Evolutionary conservation across 352 stramenopile species (phyloP).

Genomic region (Globisporangium megalacanthum): DNA sequence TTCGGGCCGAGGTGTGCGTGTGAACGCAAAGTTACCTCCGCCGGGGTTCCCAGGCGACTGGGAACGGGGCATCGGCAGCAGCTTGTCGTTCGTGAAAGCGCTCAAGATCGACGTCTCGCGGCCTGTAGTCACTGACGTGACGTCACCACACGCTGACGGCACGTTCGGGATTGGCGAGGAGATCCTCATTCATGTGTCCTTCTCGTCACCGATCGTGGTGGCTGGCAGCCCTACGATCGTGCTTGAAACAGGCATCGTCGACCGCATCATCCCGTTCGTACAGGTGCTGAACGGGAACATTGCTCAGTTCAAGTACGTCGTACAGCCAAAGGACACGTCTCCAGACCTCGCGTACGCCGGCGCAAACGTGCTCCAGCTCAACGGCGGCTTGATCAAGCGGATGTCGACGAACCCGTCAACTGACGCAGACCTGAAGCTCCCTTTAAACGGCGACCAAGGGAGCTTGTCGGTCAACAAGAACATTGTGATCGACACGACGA

Average conservation of each 20-base stretch:
- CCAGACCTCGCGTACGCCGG: slow-evolving; percentile 59
- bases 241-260: slow-evolving; percentile 54
- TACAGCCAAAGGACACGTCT: slow-evolving; percentile 64
- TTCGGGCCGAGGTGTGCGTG: slow-evolving; percentile 18
- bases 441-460: slow-evolving; percentile 41
- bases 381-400: slow-evolving; percentile 51
- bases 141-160: slow-evolving; percentile 47
- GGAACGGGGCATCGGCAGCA: slow-evolving; percentile 54
- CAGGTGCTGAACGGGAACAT: slow-evolving; percentile 35
- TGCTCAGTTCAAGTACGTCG: slow-evolving; percentile 65
- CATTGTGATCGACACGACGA: slow-evolving; percentile 63
- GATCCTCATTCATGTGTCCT: slow-evolving; percentile 70
- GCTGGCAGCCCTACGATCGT: slow-evolving; percentile 51
- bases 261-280: slow-evolving; percentile 52
- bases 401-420: slow-evolving; percentile 46
- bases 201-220: slow-evolving; percentile 58
- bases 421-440: slow-evolving; percentile 38
- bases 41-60: slow-evolving; percentile 46
- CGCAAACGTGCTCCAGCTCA: slow-evolving; percentile 43
- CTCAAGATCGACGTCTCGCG: slow-evolving; percentile 49
- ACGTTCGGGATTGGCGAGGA: slow-evolving; percentile 70
- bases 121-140: slow-evolving; percentile 45
- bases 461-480: slow-evolving; percentile 69
- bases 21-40: slow-evolving; percentile 44
- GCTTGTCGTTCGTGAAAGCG: slow-evolving; percentile 37